Evolutionary conservation across 2,329 filamentous ascomycete genomes (phyloP), one percentile per base, ranked within the genome.

Genomic region (Teratosphaeria pseudoeucalypti): DNA sequence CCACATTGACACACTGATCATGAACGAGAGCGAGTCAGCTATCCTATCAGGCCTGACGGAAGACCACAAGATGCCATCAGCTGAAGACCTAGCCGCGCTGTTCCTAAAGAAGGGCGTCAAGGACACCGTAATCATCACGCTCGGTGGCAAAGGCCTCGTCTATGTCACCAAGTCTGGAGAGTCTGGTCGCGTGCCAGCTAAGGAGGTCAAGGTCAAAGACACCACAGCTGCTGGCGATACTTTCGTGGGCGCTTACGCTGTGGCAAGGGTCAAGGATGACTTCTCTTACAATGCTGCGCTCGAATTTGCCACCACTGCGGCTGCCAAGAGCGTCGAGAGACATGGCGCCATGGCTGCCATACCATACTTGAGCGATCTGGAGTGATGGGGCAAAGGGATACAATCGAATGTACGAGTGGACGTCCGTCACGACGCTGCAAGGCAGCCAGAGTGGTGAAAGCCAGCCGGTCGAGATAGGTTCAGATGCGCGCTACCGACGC

Each of bases 191-290:
- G 58, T 71, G 16, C 52, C 64, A 23, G 90, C 89, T 0, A 80
- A 83, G 62, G 87, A 88, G 73, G 87, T 90, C 19, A 76, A 81
- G 59, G 92, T 97, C 1, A 84, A 96, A 4, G 92, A 97, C 73
- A 97, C 92, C 1, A 97, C 92, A 7, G 92, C 88, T 1, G 94
- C 94, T 5, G 92, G 92, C 0, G 92, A 97, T 73, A 96, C 92
- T 0, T 96, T 96, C 75, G 89, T 95, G 5, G 92, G 94, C 1
- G 88, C 85, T 26, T 95, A 96, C 72, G 88, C 90, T 2, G 83
- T 94, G 29, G 83, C 85, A 60, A 81, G 87, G 34, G 89, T 89
- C 47, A 79, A 77, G 61, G 72, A 74, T 61, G 74, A 73, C 29
- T 71, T 76, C 12, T 19, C 53, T 71, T 77, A 19, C 70, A 70